Evolutionary conservation across 2,329 filamentous ascomycete genomes (phyloP).

Genomic region (Talaromyces sp.): DNA sequence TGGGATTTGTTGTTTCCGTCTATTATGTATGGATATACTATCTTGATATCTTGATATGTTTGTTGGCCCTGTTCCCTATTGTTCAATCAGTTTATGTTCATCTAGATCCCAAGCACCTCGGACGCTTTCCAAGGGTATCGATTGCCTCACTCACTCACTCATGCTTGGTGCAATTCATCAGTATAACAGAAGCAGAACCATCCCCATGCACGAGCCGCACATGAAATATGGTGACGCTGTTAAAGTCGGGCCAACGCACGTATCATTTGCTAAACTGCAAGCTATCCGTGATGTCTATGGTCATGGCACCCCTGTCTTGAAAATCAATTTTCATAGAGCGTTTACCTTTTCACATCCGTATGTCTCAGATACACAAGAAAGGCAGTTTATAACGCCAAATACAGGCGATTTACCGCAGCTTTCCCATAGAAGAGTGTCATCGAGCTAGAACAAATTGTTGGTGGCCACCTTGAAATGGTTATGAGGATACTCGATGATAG

Average conservation of each 20-base stretch:
- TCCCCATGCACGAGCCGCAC: neutral
- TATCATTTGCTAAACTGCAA: conserved; percentile 3
- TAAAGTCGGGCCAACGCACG: conserved; percentile 7
- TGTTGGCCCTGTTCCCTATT: neutral
- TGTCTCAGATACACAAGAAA: conserved; percentile 27
- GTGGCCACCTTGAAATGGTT: neutral
- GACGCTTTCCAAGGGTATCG: neutral
- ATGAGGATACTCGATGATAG: neutral
- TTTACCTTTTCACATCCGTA: conserved; percentile 23
- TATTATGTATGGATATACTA: neutral
- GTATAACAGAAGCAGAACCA: neutral
- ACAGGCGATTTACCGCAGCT: conserved; percentile 25
- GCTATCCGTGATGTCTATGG: conserved; percentile 26
- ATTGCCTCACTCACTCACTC: neutral
- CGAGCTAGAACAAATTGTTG: neutral
- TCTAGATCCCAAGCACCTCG: neutral
- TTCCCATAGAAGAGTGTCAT: conserved; percentile 30
- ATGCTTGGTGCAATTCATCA: neutral
- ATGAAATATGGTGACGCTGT: neutral
- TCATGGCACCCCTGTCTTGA: conserved; percentile 25
- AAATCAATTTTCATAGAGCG: conserved; percentile 24
- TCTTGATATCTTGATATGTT: neutral
- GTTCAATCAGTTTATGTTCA: neutral
- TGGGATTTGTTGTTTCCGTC: neutral
- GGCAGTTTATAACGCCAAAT: conserved; percentile 26